Conservation (phyloP, 192 early-diverging fungal genomes). For the Umbelopsis ramanniana region DNA sequence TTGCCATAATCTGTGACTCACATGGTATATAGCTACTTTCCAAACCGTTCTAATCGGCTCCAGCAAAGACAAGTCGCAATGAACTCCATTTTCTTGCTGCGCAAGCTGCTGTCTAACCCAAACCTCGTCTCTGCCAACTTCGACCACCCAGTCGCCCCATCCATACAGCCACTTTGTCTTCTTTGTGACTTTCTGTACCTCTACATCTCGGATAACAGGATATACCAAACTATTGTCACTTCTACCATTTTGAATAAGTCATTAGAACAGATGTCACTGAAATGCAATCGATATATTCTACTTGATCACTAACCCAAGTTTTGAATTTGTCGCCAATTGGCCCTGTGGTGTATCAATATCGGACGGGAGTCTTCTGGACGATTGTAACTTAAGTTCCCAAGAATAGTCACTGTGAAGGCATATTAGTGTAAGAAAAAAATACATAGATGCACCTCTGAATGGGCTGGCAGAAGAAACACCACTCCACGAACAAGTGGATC, state of each 20-base stretch:
- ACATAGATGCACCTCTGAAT: not conserved
- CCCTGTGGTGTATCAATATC: constrained; percentile 39
- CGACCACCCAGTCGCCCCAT: constrained; percentile 46
- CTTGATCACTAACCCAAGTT: constrained; percentile 23
- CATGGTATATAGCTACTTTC: constrained; percentile 31
- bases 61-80: constrained; percentile 26
- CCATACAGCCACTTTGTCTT: constrained; percentile 45
- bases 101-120: constrained; percentile 33
- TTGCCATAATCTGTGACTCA: not conserved
- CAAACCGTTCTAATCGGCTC: constrained; percentile 23
- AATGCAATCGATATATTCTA: not conserved
- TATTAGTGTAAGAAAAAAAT: constrained; percentile 1
- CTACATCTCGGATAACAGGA: constrained; percentile 30
- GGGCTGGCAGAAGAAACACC: too few species aligned
- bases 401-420: constrained; percentile 36
- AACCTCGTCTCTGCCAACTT: constrained; percentile 45
- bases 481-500: too few species aligned
- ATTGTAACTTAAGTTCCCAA: constrained; percentile 41
- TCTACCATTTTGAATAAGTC: not conserved
- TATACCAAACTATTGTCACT: constrained; percentile 36
- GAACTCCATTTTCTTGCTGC: constrained; percentile 19
- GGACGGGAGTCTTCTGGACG: constrained; percentile 32
- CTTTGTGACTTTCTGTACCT: constrained; percentile 31
- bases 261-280: not conserved
- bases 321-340: constrained; percentile 34